Conservation (phyloP, 768 basidiomycete species). For the Pleurotus cornucopiae region DNA sequence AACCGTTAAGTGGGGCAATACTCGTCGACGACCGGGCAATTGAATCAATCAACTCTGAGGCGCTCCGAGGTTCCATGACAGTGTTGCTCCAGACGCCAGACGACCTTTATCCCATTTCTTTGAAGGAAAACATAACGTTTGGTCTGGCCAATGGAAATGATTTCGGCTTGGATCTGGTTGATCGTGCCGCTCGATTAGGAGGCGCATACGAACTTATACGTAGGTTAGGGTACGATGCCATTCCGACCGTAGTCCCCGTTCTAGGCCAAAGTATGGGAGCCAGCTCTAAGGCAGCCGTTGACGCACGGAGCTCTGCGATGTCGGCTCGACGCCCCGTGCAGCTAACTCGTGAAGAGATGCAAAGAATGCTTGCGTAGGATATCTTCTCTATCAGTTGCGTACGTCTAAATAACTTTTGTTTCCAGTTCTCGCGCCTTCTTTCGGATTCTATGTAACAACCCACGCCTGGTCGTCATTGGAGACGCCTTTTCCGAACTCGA, state of each 20-base stretch:
- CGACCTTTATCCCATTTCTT: slow-evolving; percentile 27
- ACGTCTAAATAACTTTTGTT: not conserved
- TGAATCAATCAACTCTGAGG: slow-evolving; percentile 22
- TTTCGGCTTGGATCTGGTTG: slow-evolving; percentile 19
- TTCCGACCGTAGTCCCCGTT: slow-evolving; percentile 27
- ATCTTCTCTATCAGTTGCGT: not conserved
- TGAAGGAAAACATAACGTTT: slow-evolving; percentile 33
- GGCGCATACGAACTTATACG: slow-evolving; percentile 37
- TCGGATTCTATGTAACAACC: slow-evolving; percentile 32
- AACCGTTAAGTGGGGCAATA: slow-evolving; percentile 31
- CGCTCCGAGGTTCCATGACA: slow-evolving; percentile 34
- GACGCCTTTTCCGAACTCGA: slow-evolving; percentile 59
- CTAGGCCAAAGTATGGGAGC: slow-evolving; percentile 26
- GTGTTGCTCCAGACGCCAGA: slow-evolving; percentile 39
- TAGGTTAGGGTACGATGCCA: slow-evolving; percentile 36
- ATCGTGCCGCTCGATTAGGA: slow-evolving; percentile 30
- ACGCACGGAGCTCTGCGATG: slow-evolving; percentile 25
- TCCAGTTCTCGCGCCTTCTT: slow-evolving; percentile 43
- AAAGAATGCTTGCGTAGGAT: slow-evolving; percentile 45
- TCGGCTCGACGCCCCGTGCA: slow-evolving; percentile 22
- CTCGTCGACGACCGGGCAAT: slow-evolving; percentile 34
- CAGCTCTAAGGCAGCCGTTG: slow-evolving; percentile 24
- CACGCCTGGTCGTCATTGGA: slow-evolving; percentile 49
- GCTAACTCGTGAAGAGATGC: slow-evolving; percentile 43
- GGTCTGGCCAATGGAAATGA: slow-evolving; percentile 16